Conservation (phyloP, 495 filamentous ascomycete genomes). For the Talaromyces ruber region DNA sequence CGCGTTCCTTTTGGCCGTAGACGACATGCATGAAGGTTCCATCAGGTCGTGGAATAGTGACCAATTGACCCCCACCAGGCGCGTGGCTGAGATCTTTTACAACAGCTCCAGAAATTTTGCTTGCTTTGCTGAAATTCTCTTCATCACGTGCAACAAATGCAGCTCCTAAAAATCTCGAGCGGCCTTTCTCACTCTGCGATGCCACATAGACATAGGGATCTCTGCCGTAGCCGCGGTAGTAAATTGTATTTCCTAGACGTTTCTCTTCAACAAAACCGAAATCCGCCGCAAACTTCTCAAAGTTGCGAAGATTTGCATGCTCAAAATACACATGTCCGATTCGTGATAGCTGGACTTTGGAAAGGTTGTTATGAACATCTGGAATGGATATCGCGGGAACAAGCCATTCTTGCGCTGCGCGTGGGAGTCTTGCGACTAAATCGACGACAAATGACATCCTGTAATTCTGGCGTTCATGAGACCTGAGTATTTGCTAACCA, state of each 20-base stretch:
- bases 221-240: slow-evolving; percentile 47
- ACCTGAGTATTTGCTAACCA: too few relatives aligned
- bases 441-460: too few relatives aligned
- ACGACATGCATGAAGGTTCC: slow-evolving; percentile 18
- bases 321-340: slow-evolving; percentile 51
- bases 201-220: slow-evolving; percentile 48
- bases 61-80: slow-evolving; percentile 17
- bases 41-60: slow-evolving; percentile 17
- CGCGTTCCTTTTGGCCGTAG: slow-evolving; percentile 13
- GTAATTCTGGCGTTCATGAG: too few relatives aligned
- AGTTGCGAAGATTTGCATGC: slow-evolving; percentile 39
- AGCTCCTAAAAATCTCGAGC: slow-evolving; percentile 40
- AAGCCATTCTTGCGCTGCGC: too few relatives aligned
- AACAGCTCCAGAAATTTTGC: slow-evolving; percentile 9
- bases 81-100: slow-evolving; percentile 14
- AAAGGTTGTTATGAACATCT: slow-evolving; percentile 5
- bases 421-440: too few relatives aligned
- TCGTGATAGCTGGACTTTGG: slow-evolving; percentile 39
- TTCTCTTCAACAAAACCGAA: slow-evolving; percentile 45
- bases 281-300: slow-evolving; percentile 40
- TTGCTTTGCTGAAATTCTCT: slow-evolving; percentile 36
- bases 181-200: slow-evolving; percentile 24
- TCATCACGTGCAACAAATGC: slow-evolving; percentile 45
- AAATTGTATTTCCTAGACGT: slow-evolving; percentile 37
- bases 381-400: too few relatives aligned